Base-by-base conservation (phyloP, 129 eudicot species). In the Gnaphalium uliginosum region DNA sequence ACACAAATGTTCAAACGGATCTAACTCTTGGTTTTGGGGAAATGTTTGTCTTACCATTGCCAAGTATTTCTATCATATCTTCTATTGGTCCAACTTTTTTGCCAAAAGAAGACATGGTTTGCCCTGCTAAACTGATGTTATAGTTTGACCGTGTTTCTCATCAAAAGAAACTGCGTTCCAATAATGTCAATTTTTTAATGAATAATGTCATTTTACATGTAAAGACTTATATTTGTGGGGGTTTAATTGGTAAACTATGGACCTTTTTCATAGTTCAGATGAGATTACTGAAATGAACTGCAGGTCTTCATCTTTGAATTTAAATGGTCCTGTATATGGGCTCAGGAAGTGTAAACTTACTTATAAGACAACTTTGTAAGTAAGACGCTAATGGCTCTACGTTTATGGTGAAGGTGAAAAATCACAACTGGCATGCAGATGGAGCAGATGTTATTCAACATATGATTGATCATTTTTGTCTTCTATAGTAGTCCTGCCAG, bases 401-500 rank as follows among this genome's bases (percentile, higher is more conserved):
- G 13, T 13, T 43, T 10, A 43, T 43, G 51, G 5, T 78, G 29
- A 24, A 64, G 98, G 98, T 93, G 56, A 93, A 93, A 71, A 81
- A 88, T 60, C 73, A 76, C 57, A 66, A 80, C 82, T 79, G 85
- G 88, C 95, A 87, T 77, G 76, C 96, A 18, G 98, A 93, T 6
- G 98, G 98, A 2, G 96, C 87, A 37, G 98, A 93, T 76, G 97
- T 93, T 66, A 90, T 93, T 71, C 96, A 93, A 78, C 98, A 93
- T 71, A 90, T 93, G 86, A 93, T 93, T 35, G 98, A 90, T 83
- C 92, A 85, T 84, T 93, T 93, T 88, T 80, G 82, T 48, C 61
- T 88, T 17, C 86, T 7, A 43, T 14, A 83, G 74, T 62, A 35
- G 21, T 64, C 46, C 29, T 64, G 73, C 67, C 73, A 72, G 83